These are phyloP conservation scores for Naganishia vishniacii DNA, from an alignment of 768 basidiomycete genomes.

Conservation along the genomic window DNA sequence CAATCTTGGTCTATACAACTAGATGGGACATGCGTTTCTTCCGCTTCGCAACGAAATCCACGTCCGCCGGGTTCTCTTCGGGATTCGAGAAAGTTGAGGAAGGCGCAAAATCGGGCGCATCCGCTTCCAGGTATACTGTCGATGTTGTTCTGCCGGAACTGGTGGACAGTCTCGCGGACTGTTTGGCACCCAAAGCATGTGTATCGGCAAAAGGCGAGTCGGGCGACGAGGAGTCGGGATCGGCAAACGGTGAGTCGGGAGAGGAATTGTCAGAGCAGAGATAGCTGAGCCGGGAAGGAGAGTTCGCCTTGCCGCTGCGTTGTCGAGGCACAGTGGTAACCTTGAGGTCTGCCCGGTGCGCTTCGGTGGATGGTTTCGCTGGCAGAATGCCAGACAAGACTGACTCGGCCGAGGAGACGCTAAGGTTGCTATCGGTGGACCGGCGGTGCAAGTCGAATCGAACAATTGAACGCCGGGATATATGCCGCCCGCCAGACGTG, in stretches of 20 bases:
- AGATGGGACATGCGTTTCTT: slow-evolving; percentile 13
- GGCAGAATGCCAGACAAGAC: slow-evolving; percentile 3
- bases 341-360: neutral
- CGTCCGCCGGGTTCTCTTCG: neutral
- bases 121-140: neutral
- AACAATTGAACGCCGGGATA: neutral
- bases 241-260: neutral
- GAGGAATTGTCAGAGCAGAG: neutral
- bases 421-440: neutral
- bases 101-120: too few species aligned
- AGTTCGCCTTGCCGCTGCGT: neutral
- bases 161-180: neutral
- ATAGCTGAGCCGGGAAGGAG: slow-evolving; percentile 9
- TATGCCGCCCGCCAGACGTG: neutral
- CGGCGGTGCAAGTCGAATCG: slow-evolving; percentile 16
- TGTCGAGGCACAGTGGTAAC: too few species aligned
- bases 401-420: neutral
- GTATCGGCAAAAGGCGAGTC: slow-evolving; percentile 13
- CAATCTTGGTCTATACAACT: neutral
- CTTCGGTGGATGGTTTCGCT: neutral
- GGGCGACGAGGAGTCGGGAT: neutral
- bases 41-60: neutral
- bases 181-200: neutral
- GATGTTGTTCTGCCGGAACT: neutral
- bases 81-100: too few species aligned